Evolutionary conservation across 1,139 yeast genomes (phyloP).

Genomic region (Diutina sp.): DNA sequence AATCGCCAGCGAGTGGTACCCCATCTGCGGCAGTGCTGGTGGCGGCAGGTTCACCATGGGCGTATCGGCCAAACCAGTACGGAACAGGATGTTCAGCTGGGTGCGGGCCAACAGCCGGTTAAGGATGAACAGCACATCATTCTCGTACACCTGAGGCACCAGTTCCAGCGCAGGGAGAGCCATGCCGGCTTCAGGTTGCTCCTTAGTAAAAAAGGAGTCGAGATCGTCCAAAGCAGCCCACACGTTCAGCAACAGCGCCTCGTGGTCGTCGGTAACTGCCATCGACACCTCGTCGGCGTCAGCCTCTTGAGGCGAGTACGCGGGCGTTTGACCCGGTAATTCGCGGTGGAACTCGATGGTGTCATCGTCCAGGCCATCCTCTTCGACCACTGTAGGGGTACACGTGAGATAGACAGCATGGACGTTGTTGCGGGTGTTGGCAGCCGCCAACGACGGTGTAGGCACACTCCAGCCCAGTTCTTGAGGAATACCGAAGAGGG

Average conservation of each 20-base stretch:
- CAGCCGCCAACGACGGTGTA: slow-evolving; percentile 83
- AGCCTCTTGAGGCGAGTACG: slow-evolving; percentile 32
- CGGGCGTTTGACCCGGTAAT: slow-evolving; percentile 2
- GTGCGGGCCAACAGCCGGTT: slow-evolving; percentile 67
- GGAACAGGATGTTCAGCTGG: slow-evolving; percentile 65
- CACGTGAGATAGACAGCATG: slow-evolving; percentile 93
- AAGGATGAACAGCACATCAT: slow-evolving; percentile 63
- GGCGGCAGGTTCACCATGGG: not conserved
- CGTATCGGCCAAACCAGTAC: slow-evolving; percentile 54
- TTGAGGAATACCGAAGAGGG: slow-evolving; percentile 90
- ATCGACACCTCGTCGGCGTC: slow-evolving; percentile 23
- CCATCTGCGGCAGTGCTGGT: not conserved
- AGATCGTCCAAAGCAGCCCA: slow-evolving; percentile 94
- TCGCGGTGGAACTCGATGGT: slow-evolving; percentile 54
- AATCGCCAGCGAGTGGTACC: slow-evolving; percentile 5
- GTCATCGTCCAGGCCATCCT: slow-evolving; percentile 21
- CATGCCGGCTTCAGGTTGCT: slow-evolving; percentile 10
- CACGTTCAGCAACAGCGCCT: slow-evolving; percentile 80
- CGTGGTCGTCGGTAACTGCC: slow-evolving; percentile 41
- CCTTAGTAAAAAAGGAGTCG: slow-evolving; percentile 84
- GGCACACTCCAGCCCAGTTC: slow-evolving; percentile 98
- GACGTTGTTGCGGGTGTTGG: slow-evolving; percentile 80
- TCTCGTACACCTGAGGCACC: slow-evolving; percentile 70
- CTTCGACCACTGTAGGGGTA: slow-evolving; percentile 22
- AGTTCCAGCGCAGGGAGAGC: slow-evolving; percentile 45